A percentile compares a stretch with the other conserved stretches of the same genome.
These are phyloP conservation scores for Leishmania guyanensis DNA, from an alignment of 208 protist genomes.

Conservation along the genomic window DNA sequence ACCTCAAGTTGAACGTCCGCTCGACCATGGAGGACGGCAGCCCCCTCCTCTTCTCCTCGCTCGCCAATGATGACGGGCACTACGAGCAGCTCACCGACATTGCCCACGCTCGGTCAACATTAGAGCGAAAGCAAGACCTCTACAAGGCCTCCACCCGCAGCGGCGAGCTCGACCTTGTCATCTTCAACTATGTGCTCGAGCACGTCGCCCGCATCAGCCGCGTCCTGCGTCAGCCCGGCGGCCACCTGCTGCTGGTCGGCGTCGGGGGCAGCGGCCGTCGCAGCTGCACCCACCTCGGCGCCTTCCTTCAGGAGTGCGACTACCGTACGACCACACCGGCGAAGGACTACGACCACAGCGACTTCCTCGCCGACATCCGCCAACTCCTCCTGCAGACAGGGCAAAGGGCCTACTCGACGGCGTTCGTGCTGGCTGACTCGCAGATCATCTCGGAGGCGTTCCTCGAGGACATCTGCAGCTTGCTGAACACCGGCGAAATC, in stretches of 20 bases:
- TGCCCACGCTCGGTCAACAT: slow-evolving; percentile 61
- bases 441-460: slow-evolving; percentile 96
- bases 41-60: slow-evolving; percentile 76
- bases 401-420: slow-evolving; percentile 90
- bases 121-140: slow-evolving; percentile 86
- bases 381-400: slow-evolving; percentile 91
- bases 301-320: slow-evolving; percentile 93
- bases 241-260: slow-evolving; percentile 96
- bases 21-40: slow-evolving; percentile 34
- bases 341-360: slow-evolving; percentile 94
- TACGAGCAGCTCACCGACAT: slow-evolving; percentile 92
- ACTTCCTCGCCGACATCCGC: slow-evolving; percentile 97
- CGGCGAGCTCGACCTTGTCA: slow-evolving; percentile 92
- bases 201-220: slow-evolving; percentile 96
- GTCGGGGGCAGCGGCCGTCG: slow-evolving; percentile 96
- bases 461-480: slow-evolving; percentile 97
- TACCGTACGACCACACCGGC: slow-evolving; percentile 93
- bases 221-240: slow-evolving; percentile 95
- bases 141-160: slow-evolving; percentile 87
- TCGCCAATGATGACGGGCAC: slow-evolving; percentile 83
- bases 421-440: slow-evolving; percentile 97
- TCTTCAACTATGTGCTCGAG: slow-evolving; percentile 97
- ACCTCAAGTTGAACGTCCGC: slow-evolving; percentile 74
- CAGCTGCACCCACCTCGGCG: slow-evolving; percentile 93
- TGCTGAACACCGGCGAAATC: slow-evolving; percentile 97